Evolutionary conservation across 208 protist species (phyloP).

Genomic region (Strigomonas galati): DNA sequence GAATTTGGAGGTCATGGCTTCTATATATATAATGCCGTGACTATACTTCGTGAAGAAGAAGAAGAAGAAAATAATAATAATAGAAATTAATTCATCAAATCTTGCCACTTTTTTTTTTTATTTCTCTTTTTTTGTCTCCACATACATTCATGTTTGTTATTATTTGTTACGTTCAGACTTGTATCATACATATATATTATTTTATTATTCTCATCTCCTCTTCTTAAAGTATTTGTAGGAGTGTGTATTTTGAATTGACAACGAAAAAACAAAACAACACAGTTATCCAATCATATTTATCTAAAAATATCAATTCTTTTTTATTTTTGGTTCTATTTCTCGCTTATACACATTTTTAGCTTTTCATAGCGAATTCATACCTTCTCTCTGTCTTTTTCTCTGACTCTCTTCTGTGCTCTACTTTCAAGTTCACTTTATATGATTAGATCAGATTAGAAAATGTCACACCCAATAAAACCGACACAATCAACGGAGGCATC

Average conservation of each 20-base stretch:
- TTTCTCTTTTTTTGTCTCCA: slow-evolving; percentile 8
- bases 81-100: too few relatives aligned
- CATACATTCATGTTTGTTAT: too few relatives aligned
- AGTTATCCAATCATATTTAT: neutral
- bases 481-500: neutral
- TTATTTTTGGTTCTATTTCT: neutral
- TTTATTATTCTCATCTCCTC: too few relatives aligned
- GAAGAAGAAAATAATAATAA: too few relatives aligned
- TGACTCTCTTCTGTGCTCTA: slow-evolving; percentile 5
- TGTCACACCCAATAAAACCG: neutral
- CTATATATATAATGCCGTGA: neutral
- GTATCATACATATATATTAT: too few relatives aligned
- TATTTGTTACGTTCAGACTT: neutral
- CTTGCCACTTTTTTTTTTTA: neutral
- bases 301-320: neutral
- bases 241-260: neutral
- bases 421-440: neutral
- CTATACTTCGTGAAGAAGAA: neutral
- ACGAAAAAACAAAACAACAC: neutral
- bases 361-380: neutral
- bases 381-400: neutral
- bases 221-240: neutral
- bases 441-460: neutral
- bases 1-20: neutral
- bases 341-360: neutral